Conservation (phyloP, 2,329 filamentous ascomycete genomes). For the Penicillium sp. region DNA sequence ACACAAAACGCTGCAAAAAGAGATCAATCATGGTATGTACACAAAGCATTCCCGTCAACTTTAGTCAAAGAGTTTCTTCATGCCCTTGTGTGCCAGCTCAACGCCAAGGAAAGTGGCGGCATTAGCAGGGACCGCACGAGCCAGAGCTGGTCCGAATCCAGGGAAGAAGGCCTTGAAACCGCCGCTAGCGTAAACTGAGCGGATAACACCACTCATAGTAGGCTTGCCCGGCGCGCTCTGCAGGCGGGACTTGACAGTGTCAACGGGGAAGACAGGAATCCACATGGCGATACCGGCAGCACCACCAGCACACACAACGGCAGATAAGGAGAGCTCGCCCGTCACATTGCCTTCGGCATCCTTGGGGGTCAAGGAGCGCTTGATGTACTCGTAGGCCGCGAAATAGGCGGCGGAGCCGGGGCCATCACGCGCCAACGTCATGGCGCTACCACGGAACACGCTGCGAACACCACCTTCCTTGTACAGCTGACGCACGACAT, state of each 20-base stretch:
- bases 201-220: constrained; percentile 68
- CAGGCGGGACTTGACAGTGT: constrained; percentile 88
- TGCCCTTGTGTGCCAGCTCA: constrained; percentile 44
- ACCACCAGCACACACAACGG: constrained; percentile 77
- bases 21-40: constrained; percentile 6
- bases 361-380: constrained; percentile 73
- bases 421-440: constrained; percentile 87
- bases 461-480: constrained; percentile 78
- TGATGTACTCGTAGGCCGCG: constrained; percentile 92
- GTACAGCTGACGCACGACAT: constrained; percentile 91
- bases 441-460: constrained; percentile 82
- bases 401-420: constrained; percentile 94
- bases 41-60: neutral
- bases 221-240: constrained; percentile 84
- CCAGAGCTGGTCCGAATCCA: constrained; percentile 83
- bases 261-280: constrained; percentile 95
- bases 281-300: constrained; percentile 95
- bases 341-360: constrained; percentile 64
- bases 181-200: constrained; percentile 70
- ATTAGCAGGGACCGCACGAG: constrained; percentile 88
- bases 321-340: constrained; percentile 69
- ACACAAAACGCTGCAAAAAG: constrained; percentile 13
- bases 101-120: constrained; percentile 72
- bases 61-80: constrained; percentile 40
- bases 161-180: constrained; percentile 93